Conservation (phyloP, 2,329 filamentous ascomycete genomes). For the Ceratocystis variospora region DNA sequence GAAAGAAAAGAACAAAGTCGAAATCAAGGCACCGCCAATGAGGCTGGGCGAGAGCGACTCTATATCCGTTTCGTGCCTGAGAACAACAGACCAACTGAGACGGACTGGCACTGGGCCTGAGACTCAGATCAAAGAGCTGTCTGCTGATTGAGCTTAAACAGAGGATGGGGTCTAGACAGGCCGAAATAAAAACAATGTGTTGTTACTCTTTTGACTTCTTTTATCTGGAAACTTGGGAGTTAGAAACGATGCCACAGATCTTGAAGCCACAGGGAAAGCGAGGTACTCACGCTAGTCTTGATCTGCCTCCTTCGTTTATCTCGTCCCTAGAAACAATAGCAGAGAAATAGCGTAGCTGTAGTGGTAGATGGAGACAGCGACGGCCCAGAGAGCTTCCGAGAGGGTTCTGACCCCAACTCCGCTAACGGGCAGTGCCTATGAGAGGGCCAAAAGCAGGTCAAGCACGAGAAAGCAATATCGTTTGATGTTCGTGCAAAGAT, state of each 20-base stretch:
- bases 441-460: neutral
- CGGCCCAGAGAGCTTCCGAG: neutral
- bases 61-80: conserved; percentile 7
- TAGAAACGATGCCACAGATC: conserved; percentile 3
- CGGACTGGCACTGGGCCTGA: neutral
- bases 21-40: conserved; percentile 24
- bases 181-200: neutral
- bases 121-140: neutral
- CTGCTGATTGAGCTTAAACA: neutral
- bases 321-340: neutral
- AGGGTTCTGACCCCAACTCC: neutral
- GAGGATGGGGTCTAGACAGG: neutral
- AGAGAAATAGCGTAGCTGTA: neutral
- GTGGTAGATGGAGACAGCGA: neutral
- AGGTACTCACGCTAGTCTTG: neutral
- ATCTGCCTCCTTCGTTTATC: neutral
- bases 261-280: neutral
- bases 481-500: conserved; percentile 2
- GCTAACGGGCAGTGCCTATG: neutral
- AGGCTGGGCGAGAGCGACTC: conserved; percentile 23
- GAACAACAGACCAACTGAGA: conserved; percentile 1
- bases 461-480: neutral
- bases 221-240: neutral
- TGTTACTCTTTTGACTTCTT: neutral
- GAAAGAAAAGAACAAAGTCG: conserved; percentile 26